Evolutionary conservation across 164 flowering plant species (phyloP).

Genomic region (Chimonanthus salicifolius): DNA sequence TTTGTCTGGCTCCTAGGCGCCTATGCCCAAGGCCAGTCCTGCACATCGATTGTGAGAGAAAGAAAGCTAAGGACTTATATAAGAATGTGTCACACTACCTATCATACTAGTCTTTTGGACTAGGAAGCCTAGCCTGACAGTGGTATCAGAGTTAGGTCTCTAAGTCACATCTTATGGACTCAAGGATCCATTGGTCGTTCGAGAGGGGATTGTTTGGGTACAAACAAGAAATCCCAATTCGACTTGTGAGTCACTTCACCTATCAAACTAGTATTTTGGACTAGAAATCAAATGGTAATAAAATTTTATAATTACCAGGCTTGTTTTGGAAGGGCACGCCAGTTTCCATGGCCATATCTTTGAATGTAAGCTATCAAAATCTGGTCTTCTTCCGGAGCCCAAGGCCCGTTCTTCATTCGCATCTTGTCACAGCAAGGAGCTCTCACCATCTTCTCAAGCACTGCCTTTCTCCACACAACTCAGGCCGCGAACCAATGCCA

Average conservation of each 20-base stretch:
- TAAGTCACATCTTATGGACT: too few species aligned
- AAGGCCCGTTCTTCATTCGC: constrained; percentile 74
- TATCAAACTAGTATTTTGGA: too few species aligned
- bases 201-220: not conserved
- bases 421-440: constrained; percentile 71
- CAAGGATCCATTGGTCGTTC: not conserved
- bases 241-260: too few species aligned
- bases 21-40: too few species aligned
- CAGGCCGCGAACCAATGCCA: not conserved
- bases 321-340: constrained; percentile 69
- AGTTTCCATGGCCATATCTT: constrained; percentile 49
- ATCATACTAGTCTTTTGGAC: too few species aligned
- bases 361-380: constrained; percentile 42
- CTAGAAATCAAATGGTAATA: too few species aligned
- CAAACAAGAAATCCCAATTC: not conserved
- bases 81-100: too few species aligned
- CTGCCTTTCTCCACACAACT: not conserved
- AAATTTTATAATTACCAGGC: constrained; percentile 40
- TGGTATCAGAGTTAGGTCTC: too few species aligned
- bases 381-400: constrained; percentile 69
- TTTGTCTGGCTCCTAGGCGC: too few species aligned
- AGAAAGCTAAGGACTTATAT: too few species aligned
- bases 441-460: constrained; percentile 39
- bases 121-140: too few species aligned
- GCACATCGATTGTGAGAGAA: too few species aligned